phyloP scores from a whole-genome alignment of 2,329 filamentous ascomycete species.

The Diaporthe citriasiana region DNA sequence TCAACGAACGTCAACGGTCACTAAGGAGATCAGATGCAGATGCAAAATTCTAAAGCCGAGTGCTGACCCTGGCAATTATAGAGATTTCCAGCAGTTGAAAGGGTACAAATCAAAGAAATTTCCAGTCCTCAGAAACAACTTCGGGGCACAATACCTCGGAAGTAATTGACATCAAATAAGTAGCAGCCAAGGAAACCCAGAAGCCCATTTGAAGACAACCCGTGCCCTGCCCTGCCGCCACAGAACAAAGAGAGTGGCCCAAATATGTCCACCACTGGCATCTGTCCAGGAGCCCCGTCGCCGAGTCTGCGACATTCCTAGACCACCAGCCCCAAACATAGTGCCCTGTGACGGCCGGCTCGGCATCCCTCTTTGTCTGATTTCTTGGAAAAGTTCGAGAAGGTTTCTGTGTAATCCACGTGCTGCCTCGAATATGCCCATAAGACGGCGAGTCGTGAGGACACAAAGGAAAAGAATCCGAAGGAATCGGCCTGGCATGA shows the following conservation, averaged over 20 bases:
- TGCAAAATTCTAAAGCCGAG: not conserved
- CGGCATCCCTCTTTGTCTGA: not conserved
- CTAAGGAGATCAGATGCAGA: not conserved
- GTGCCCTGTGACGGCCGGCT: not conserved
- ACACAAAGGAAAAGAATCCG: not conserved
- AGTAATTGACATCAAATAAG: not conserved
- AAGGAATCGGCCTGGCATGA: not conserved
- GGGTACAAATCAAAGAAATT: not conserved
- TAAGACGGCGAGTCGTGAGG: too few species aligned
- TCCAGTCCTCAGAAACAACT: not conserved
- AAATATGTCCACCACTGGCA: too few species aligned
- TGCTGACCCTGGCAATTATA: too few species aligned
- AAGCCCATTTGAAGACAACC: not conserved
- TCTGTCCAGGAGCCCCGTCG: not conserved
- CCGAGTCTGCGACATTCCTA: not conserved
- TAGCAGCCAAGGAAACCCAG: not conserved
- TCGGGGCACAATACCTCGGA: not conserved
- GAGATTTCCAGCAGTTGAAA: not conserved
- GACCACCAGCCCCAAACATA: slow-evolving; percentile 3
- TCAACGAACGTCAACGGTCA: not conserved
- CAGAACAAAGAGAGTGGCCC: slow-evolving; percentile 8
- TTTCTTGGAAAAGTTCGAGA: not conserved
- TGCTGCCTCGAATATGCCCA: not conserved
- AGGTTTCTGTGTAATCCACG: slow-evolving; percentile 1
- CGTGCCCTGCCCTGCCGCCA: not conserved